Evolutionary conservation across 306 rosid species (phyloP).

Genomic region (Sophora flavescens): DNA sequence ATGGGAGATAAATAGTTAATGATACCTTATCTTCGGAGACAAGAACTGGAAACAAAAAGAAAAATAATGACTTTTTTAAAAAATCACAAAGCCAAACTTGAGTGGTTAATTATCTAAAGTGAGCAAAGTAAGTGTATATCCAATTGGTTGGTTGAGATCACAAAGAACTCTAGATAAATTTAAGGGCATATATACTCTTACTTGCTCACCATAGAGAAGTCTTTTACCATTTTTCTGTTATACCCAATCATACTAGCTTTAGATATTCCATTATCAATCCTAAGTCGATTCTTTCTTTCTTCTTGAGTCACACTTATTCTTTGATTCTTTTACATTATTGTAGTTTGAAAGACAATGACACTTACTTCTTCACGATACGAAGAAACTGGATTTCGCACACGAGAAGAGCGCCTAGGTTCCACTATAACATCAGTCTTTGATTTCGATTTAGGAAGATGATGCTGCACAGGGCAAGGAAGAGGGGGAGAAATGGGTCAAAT

Average conservation of each 20-base stretch:
- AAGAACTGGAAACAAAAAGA: background rate
- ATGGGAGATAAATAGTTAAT: background rate
- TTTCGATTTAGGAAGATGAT: conserved; percentile 45
- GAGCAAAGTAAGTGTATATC: background rate
- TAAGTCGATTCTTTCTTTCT: background rate
- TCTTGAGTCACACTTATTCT: background rate
- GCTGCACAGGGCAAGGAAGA: conserved; percentile 47
- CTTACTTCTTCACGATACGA: conserved; percentile 64
- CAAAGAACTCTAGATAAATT: background rate
- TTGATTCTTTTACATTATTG: conserved; percentile 1
- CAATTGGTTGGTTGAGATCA: background rate
- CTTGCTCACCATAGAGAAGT: too few species aligned
- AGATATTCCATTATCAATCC: background rate
- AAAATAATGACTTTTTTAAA: background rate
- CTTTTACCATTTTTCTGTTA: background rate
- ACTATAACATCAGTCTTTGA: conserved; percentile 34
- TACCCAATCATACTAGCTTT: background rate
- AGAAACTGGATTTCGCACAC: conserved; percentile 55
- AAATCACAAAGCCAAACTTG: conserved; percentile 18
- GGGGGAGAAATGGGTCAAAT: background rate
- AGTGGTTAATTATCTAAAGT: background rate
- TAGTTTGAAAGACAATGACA: background rate
- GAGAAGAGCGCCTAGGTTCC: conserved; percentile 73
- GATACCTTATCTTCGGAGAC: background rate
- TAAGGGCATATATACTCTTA: too few species aligned